Evolutionary conservation across 306 rosid genomes (phyloP).

Genomic region (Vachellia collinsii): DNA sequence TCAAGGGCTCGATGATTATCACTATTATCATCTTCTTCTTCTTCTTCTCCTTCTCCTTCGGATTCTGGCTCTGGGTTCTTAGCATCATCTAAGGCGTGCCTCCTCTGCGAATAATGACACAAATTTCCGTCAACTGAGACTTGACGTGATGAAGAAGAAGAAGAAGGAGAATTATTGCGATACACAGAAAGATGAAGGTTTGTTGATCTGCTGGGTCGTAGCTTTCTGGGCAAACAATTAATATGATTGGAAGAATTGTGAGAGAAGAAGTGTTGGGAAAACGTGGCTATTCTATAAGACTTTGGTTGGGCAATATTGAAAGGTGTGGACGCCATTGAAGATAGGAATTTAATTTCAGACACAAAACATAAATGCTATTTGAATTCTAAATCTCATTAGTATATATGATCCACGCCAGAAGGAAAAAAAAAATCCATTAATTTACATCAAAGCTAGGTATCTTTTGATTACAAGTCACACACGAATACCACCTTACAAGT

Average conservation of each 20-base stretch:
- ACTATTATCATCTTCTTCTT: slow-evolving; percentile 31
- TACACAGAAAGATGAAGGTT: slow-evolving; percentile 30
- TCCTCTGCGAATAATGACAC: slow-evolving; percentile 31
- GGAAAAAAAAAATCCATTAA: slow-evolving; percentile 38
- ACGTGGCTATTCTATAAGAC: slow-evolving; percentile 27
- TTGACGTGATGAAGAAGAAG: slow-evolving; percentile 27
- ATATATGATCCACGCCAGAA: slow-evolving; percentile 11
- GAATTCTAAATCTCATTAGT: neutral
- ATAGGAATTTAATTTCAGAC: slow-evolving; percentile 27
- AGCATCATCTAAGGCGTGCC: slow-evolving; percentile 36
- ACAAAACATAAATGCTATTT: neutral
- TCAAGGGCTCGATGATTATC: too few species aligned
- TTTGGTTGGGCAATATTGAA: slow-evolving; percentile 33
- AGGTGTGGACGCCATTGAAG: slow-evolving; percentile 47
- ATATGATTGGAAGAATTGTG: neutral
- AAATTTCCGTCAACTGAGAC: slow-evolving; percentile 28
- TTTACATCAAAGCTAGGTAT: slow-evolving; percentile 13
- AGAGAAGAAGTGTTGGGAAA: slow-evolving; percentile 34
- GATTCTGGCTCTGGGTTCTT: slow-evolving; percentile 53
- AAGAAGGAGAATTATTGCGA: neutral
- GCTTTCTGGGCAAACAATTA: slow-evolving; percentile 23
- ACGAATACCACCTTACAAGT: neutral
- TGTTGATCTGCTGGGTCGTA: slow-evolving; percentile 7
- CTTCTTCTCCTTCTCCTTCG: slow-evolving; percentile 31
- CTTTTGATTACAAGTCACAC: neutral